Conservation (phyloP, 192 early-diverging fungal genomes). For the Paraglomus occultum region DNA sequence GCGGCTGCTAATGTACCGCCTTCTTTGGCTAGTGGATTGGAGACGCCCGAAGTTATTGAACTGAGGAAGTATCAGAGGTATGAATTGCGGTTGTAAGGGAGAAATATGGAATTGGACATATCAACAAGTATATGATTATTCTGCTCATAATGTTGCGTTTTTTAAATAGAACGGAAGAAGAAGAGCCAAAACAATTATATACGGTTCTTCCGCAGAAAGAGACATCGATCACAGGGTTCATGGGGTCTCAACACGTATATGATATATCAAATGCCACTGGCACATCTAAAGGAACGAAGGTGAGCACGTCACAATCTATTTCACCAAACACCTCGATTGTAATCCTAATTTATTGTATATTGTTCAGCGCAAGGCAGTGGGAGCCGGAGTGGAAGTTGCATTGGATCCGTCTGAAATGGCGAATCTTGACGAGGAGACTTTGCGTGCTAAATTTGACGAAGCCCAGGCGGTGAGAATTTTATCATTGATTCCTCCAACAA, state of each 20-base stretch:
- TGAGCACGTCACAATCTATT: constrained; percentile 6
- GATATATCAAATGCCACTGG: constrained; percentile 60
- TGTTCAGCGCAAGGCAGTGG: constrained; percentile 53
- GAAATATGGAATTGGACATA: no score
- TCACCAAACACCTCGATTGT: not conserved
- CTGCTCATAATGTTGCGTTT: not conserved
- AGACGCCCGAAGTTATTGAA: constrained; percentile 84
- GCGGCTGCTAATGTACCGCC: not conserved
- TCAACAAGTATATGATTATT: no score
- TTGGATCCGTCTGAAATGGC: constrained; percentile 91
- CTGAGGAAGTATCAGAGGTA: constrained; percentile 72
- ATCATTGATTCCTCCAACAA: not conserved
- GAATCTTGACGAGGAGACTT: constrained; percentile 69
- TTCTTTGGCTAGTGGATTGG: constrained; percentile 63
- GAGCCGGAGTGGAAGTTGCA: constrained; percentile 72
- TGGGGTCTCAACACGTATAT: constrained; percentile 94
- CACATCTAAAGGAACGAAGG: constrained; percentile 48
- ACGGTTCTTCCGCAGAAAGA: constrained; percentile 83
- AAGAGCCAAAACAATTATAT: constrained; percentile 68
- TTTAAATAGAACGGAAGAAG: constrained; percentile 37
- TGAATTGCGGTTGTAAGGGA: no score
- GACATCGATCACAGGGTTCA: constrained; percentile 72
- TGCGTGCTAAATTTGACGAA: constrained; percentile 78
- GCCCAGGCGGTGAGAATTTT: constrained; percentile 44
- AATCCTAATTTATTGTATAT: not conserved